Evolutionary conservation across 768 basidiomycete genomes (phyloP), one percentile per base, ranked within the genome.

Genomic region (Gautieria morchelliformis): DNA sequence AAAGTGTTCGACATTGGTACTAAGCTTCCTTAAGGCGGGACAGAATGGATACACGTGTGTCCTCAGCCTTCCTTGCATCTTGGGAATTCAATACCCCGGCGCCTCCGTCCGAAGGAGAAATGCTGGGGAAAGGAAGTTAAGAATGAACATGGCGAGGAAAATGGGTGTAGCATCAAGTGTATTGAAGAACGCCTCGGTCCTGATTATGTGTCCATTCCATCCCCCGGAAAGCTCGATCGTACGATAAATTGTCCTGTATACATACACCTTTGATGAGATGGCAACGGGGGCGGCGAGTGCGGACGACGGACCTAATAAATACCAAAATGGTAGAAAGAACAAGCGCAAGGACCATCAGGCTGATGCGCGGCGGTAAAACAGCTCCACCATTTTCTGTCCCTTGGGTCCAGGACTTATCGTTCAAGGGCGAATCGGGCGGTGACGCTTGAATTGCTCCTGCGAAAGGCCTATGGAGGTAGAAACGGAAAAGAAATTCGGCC

Each of bases 161-260:
- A 80, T 70, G 71, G 78, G 76, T 5, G 68, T 70, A 15, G 75
- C 79, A 63, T 82, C 81, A 24, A 81, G 68, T 8, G 75, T 67
- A 32, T 39, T 57, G 56, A 57, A 57, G 30, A 49, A 57, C 4
- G 32, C 22, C 45, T 57, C 2, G 7, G 56, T 57, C 35, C 20
- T 1, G 20, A 49, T 47, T 20, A 57, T 57, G 15, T 35, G 30
- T 48, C 56, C 56, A 9, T 57, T 3, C 22, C 22, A 57, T 3
- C 56, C 56, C 5, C 42, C 56, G 20, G 30, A 12, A 11, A 57
- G 56, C 33, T 57, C 56, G n/a, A 30, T 35, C 17, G 45, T 33
- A 19, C 56, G 56, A 27, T 57, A 57, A 35, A 49, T 6, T 3
- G 56, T 32, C 47, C 56, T 57, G 35, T 24, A 35, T 9, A 37